Evolutionary conservation across 2,329 filamentous ascomycete genomes (phyloP), one percentile per base, ranked within the genome.

Genomic region (Hymenoscyphus scutula): DNA sequence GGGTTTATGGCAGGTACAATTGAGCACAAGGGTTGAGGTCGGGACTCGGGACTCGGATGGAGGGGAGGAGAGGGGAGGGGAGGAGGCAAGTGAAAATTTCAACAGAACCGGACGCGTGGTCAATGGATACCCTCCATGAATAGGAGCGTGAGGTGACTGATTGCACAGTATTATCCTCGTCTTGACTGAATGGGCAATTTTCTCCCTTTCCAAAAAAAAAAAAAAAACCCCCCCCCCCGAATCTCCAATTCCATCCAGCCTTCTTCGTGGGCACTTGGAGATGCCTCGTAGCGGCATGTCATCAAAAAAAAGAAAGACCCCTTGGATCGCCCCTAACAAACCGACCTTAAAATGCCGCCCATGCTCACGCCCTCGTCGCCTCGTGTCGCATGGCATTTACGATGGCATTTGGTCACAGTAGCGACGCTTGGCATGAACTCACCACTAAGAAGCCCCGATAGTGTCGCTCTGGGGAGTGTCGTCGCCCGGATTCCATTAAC

Each of bases 341-440:
- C 11, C 34, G 51, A 45, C 27, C 56, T 62, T 53, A n/a, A 38
- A 55, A 48, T n/a, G 6, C 29, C 15, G 17, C 27, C 54, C 59
- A 15, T 61, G 59, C 23, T 53, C 51, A 34, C 32, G 32, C 29
- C 29, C 29, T 30, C 29, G 29, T 51, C 53, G 23, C 34, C 32
- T 48, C 23, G 17, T 25, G 57, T 57, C 58, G 45, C 62, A 61
- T 63, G 62, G 62, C 62, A 60, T 63, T 63, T 45, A 25, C 8
- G 53, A 59, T 53, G 41, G 51, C 23, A 29, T 56, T 65, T 48
- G 41, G 41, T 48, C 41, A 48, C 41, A 48, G 56, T 60, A 64
- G 62, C 34, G 30, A 58, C 56, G 34, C 61, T 65, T 63, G 65
- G 65, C 63, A 56, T 19, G 30, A 58, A 61, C 56, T 63, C 61